Base-by-base conservation (phyloP, 2,329 filamentous ascomycete genomes). In the Fonsecaea erecta region DNA sequence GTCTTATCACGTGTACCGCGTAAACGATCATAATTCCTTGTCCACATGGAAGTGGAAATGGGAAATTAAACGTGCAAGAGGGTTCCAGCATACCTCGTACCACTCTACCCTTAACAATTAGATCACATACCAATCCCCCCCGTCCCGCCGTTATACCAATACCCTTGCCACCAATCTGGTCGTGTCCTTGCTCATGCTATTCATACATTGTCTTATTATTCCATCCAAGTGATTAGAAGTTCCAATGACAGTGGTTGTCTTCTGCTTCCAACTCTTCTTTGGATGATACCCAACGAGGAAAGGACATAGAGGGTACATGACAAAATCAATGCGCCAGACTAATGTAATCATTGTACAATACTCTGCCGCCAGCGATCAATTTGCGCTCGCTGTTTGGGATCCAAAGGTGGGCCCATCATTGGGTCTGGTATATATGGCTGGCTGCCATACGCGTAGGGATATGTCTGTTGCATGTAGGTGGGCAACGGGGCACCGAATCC, bases 301-400 rank as follows among this genome's bases (percentile, higher is more conserved):
- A 12, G 21, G 24, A 11, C 37, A 40, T 8, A 48, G 14, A 18
- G 18, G n/a, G 12, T 24, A 48, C 9, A 48, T 48, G 43, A 48
- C 43, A 24, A 24, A 55, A 37, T 37, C 24, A 37, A 52, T 52
- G 40, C 43, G 43, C 37, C 24, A 48, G 24, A 37, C 11, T n/a
- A 21, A 52, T 37, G 18, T 28, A 21, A 43, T 67, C 62, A 65
- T 53, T 62, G 63, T 11, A 57, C 69, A 63, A 72, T 63, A 24
- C 67, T 67, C 60, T 72, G 70, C 72, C 85, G 81, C 86, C 86
- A 88, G 35, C 81, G 83, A 77, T 88, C 84, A 75, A 88, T 86
- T 64, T 84, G 77, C 64, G 83, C 84, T 60, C 84, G 77, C 72
- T 86, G 84, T 60, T 77, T 77, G 3, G 80, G 76, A 72, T 85